phyloP scores from a whole-genome alignment of 2,329 filamentous ascomycete genomes.

The Conoideocrella luteorostrata region DNA sequence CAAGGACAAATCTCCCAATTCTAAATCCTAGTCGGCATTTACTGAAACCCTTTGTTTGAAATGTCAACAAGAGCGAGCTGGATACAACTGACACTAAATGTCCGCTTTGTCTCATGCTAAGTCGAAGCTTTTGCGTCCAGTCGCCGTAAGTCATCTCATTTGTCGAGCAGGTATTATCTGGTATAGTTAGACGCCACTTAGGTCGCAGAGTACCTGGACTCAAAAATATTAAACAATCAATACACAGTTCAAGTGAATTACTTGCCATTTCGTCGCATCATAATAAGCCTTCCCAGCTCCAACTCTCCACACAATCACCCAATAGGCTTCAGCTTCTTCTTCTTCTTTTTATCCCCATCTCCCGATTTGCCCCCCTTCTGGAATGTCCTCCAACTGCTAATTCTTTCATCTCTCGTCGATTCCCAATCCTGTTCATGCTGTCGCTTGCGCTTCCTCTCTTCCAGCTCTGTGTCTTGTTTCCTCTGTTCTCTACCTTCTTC shows the following conservation, averaged over 20 bases:
- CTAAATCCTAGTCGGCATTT: too few species aligned
- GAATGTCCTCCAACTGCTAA: slow-evolving; percentile 90
- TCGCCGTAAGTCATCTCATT: too few species aligned
- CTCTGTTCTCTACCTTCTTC: slow-evolving; percentile 89
- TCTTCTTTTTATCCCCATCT: slow-evolving; percentile 52
- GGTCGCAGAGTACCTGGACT: too few species aligned
- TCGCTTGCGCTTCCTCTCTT: slow-evolving; percentile 74
- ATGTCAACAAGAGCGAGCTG: too few species aligned
- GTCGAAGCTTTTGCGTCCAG: too few species aligned
- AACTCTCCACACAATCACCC: slow-evolving; percentile 32
- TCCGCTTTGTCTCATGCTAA: too few species aligned
- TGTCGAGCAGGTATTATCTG: too few species aligned
- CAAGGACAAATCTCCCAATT: slow-evolving; percentile 31
- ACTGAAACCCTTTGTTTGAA: too few species aligned
- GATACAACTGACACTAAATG: too few species aligned
- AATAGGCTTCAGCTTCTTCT: slow-evolving; percentile 65
- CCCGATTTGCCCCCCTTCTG: slow-evolving; percentile 66
- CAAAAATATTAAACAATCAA: background rate
- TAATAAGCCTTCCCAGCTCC: background rate
- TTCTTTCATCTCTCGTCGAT: slow-evolving; percentile 80
- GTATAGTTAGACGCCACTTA: too few species aligned
- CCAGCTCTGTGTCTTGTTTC: slow-evolving; percentile 77
- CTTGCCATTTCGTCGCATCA: slow-evolving; percentile 3
- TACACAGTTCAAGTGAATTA: too few species aligned
- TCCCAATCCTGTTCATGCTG: slow-evolving; percentile 97